Base-by-base conservation (phyloP, 768 basidiomycete genomes). In the Lactarius vividus region DNA sequence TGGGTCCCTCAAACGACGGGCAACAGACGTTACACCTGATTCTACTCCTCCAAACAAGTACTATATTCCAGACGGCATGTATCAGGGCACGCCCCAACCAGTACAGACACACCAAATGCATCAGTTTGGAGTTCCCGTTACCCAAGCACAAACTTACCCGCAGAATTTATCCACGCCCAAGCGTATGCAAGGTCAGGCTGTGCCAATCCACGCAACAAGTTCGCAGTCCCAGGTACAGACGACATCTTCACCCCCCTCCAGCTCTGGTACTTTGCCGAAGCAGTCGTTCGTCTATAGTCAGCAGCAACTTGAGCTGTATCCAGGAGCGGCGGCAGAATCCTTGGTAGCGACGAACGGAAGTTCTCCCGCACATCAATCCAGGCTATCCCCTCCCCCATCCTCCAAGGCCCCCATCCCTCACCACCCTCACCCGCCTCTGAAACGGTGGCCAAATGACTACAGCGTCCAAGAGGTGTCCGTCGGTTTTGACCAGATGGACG, bases 391-490 rank as follows among this genome's bases (percentile, higher is more conserved):
- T 52, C 67, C 69, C 61, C 61, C 60, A n/a, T 56, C 68, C 60
- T 65, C 74, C 70, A 57, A 68, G 57, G 69, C 72, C 3, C 61
- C 71, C 15, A 61, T 68, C 59, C 29, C 85, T 2, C 82, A 83
- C 61, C 84, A 84, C 69, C 81, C 85, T 0, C 85, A 86, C 69
- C 85, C 86, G 2, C 85, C 86, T 2, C 77, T 87, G 33, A 89
- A 88, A 72, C 84, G 87, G 16, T 90, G 88, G 88, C 88, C 88
- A 40, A 88, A 89, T 71, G 88, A 89, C 75, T 88, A 87, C 73
- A 85, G 85, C 10, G 88, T 90, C 26, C 81, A 80, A 58, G 88
- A 89, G 72, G 79, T 89, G 63, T 81, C 86, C 1, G 72, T 74
- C 1, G 88, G 88, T 1, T 88, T 90, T 73, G 80, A 78, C 42